Evolutionary conservation across 805 yeast species (phyloP).

Genomic region (Candida koratica): DNA sequence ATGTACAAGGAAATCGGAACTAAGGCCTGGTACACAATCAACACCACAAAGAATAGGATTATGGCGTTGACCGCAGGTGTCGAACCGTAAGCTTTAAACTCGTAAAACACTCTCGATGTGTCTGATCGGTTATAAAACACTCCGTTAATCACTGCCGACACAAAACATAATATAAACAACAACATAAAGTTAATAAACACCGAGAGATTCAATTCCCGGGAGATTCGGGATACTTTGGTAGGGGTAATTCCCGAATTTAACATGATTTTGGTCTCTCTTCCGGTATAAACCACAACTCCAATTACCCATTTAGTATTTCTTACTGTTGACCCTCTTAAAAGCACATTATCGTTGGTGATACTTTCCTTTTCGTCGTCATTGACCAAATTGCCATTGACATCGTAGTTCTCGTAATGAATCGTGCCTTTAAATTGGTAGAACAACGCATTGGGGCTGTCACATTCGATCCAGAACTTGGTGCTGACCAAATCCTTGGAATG

Average conservation of each 20-base stretch:
- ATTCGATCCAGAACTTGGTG: slow-evolving; percentile 57
- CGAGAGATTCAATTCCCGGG: slow-evolving; percentile 62
- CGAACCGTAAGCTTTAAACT: slow-evolving; percentile 56
- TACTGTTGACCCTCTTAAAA: slow-evolving; percentile 68
- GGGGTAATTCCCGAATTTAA: slow-evolving; percentile 77
- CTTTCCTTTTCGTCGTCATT: slow-evolving; percentile 49
- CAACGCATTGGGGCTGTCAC: slow-evolving; percentile 68
- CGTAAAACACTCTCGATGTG: slow-evolving; percentile 53
- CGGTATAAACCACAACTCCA: slow-evolving; percentile 74
- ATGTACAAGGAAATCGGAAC: slow-evolving; percentile 79
- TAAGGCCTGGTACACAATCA: slow-evolving; percentile 70
- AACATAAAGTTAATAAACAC: slow-evolving; percentile 60
- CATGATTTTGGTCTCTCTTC: slow-evolving; percentile 72
- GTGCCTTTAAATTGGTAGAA: slow-evolving; percentile 67
- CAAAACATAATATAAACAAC: slow-evolving; percentile 61
- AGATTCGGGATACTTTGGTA: slow-evolving; percentile 61
- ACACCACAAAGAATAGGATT: slow-evolving; percentile 65
- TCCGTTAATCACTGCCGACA: slow-evolving; percentile 70
- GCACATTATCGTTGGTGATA: slow-evolving; percentile 55
- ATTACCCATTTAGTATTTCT: slow-evolving; percentile 76
- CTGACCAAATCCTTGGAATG: slow-evolving; percentile 58
- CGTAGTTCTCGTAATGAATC: slow-evolving; percentile 46
- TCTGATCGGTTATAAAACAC: slow-evolving; percentile 44
- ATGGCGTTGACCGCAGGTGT: slow-evolving; percentile 62
- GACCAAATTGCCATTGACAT: slow-evolving; percentile 25